phyloP scores from a whole-genome alignment of 2,329 filamentous ascomycete species.

The Verticillium albo-atrum region DNA sequence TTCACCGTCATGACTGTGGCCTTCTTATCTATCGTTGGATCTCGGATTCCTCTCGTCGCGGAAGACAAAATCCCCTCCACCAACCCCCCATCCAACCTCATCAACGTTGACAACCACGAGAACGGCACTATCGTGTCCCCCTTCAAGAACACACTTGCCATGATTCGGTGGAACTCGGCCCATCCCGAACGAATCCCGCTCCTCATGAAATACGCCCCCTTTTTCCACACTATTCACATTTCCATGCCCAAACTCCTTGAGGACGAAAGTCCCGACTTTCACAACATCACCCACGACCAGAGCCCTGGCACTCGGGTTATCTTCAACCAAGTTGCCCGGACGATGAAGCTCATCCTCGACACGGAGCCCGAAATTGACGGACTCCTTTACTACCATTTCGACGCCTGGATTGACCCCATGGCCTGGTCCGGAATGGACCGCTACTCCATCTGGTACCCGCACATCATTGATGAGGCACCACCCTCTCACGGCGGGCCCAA shows the following conservation, averaged over 20 bases:
- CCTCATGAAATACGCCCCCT: slow-evolving; percentile 21
- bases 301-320: slow-evolving; percentile 14
- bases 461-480: slow-evolving; percentile 11
- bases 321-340: slow-evolving; percentile 20
- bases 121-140: slow-evolving; percentile 14
- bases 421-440: slow-evolving; percentile 19
- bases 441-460: slow-evolving; percentile 21
- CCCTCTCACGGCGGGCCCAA: slow-evolving; percentile 12
- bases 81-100: slow-evolving; percentile 1
- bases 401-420: slow-evolving; percentile 26
- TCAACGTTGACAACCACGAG: slow-evolving; percentile 4
- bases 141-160: slow-evolving; percentile 22
- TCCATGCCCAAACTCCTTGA: slow-evolving; percentile 18
- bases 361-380: slow-evolving; percentile 20
- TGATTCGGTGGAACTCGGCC: slow-evolving; percentile 21
- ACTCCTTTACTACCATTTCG: slow-evolving; percentile 25
- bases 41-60: background rate
- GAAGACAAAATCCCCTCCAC: slow-evolving; percentile 10
- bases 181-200: slow-evolving; percentile 19
- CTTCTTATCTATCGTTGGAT: slow-evolving; percentile 12
- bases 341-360: slow-evolving; percentile 24
- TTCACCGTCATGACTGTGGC: slow-evolving; percentile 15
- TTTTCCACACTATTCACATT: slow-evolving; percentile 23
- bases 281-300: slow-evolving; percentile 23
- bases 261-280: slow-evolving; percentile 9